These are phyloP conservation scores for Ashbya aceris DNA, from an alignment of 1,139 yeast species.

Conservation along the genomic window DNA sequence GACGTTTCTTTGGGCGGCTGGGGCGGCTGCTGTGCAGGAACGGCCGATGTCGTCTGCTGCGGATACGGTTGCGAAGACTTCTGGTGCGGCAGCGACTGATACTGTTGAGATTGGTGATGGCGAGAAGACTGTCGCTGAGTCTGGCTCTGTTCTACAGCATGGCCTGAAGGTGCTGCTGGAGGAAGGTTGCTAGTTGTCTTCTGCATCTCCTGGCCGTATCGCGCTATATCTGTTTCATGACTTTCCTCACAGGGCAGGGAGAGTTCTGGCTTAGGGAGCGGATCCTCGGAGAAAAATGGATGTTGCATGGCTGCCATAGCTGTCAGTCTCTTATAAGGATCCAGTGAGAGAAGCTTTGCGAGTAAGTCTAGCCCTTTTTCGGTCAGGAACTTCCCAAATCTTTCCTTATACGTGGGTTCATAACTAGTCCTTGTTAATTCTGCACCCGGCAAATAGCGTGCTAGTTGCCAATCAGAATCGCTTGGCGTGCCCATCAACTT, in stretches of 20 bases:
- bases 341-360: conserved; percentile 46
- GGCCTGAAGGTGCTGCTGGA: conserved; percentile 29
- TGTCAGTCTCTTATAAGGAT: conserved; percentile 66
- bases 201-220: conserved; percentile 39
- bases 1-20: not conserved
- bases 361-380: conserved; percentile 36
- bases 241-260: conserved; percentile 78
- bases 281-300: conserved; percentile 54
- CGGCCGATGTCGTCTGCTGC: not conserved
- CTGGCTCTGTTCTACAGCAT: conserved; percentile 15
- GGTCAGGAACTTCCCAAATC: conserved; percentile 34
- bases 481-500: conserved; percentile 76
- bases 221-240: conserved; percentile 76
- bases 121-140: not conserved
- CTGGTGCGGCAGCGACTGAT: not conserved
- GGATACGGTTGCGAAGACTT: not conserved
- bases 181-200: conserved; percentile 27
- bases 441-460: conserved; percentile 53
- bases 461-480: conserved; percentile 55
- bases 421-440: conserved; percentile 34
- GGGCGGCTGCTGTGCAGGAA: no score
- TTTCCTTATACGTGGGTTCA: conserved; percentile 45
- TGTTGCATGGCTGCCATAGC: conserved; percentile 73
- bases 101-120: not conserved
- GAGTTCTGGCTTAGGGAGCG: conserved; percentile 47